Percentiles rank a stretch among this genome's conserved stretches.
phyloP scores from a whole-genome alignment of 2,329 filamentous ascomycete genomes.

The Arthroderma uncinatum region DNA sequence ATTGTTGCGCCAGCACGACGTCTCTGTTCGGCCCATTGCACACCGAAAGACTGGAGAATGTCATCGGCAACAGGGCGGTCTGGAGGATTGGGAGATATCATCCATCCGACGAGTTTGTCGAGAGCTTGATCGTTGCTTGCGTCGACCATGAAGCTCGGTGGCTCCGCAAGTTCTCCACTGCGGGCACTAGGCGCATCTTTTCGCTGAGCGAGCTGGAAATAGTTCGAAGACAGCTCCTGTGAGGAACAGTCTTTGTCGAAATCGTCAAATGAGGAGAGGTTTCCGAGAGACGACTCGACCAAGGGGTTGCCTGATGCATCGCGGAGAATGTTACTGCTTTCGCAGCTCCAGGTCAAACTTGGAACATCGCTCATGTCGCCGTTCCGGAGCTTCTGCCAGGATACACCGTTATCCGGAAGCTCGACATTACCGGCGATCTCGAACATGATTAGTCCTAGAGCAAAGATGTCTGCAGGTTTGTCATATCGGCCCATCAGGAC shows the following conservation, averaged over 20 bases:
- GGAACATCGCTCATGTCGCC: slow-evolving; percentile 84
- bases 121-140: slow-evolving; percentile 60
- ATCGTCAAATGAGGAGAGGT: slow-evolving; percentile 34
- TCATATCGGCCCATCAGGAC: slow-evolving; percentile 77
- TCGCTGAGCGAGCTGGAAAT: slow-evolving; percentile 1
- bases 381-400: slow-evolving; percentile 80
- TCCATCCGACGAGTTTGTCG: slow-evolving; percentile 73
- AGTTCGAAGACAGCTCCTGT: slow-evolving; percentile 1
- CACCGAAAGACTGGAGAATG: slow-evolving; percentile 59
- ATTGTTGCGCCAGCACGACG: slow-evolving; percentile 83
- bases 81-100: slow-evolving; percentile 67
- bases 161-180: slow-evolving; percentile 51
- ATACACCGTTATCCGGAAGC: slow-evolving; percentile 81
- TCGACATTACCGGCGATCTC: slow-evolving; percentile 91
- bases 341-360: slow-evolving; percentile 68
- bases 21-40: slow-evolving; percentile 67
- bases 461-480: slow-evolving; percentile 87
- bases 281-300: slow-evolving; percentile 19
- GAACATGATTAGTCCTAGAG: slow-evolving; percentile 84
- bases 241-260: slow-evolving; percentile 8
- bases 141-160: slow-evolving; percentile 84
- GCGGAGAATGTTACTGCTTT: slow-evolving; percentile 56
- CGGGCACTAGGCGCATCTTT: slow-evolving; percentile 22
- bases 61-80: slow-evolving; percentile 64
- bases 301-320: slow-evolving; percentile 64